A percentile compares a stretch with the other conserved stretches of the same genome.
Conservation (phyloP, 805 yeast species). For the Hanseniaspora guilliermondii region DNA sequence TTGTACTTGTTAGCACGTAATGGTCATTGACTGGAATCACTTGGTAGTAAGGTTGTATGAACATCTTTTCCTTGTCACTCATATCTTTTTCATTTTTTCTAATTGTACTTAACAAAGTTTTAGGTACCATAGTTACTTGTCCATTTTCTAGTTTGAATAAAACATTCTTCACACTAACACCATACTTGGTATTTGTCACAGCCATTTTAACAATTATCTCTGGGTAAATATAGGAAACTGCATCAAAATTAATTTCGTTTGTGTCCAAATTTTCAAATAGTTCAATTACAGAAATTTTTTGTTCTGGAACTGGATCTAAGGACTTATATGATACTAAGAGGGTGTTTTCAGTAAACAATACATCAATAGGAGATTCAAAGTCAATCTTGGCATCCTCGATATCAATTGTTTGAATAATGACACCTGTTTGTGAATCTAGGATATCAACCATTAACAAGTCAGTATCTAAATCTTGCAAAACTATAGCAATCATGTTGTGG, state of each 20-base stretch:
- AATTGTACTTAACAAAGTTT: slow-evolving; percentile 52
- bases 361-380: slow-evolving; percentile 33
- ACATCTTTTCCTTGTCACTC: slow-evolving; percentile 39
- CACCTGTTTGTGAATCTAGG: slow-evolving; percentile 61
- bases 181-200: slow-evolving; percentile 47
- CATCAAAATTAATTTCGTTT: slow-evolving; percentile 23
- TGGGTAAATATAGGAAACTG: slow-evolving; percentile 53
- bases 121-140: slow-evolving; percentile 59
- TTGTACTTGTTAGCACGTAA: slow-evolving; percentile 39
- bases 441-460: slow-evolving; percentile 37
- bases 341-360: slow-evolving; percentile 76
- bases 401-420: slow-evolving; percentile 34
- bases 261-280: slow-evolving; percentile 42
- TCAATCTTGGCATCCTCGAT: slow-evolving; percentile 29
- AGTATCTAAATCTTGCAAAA: slow-evolving; percentile 29
- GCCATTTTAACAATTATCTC: slow-evolving; percentile 41
- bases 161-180: slow-evolving; percentile 57
- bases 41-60: slow-evolving; percentile 54
- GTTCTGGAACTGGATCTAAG: slow-evolving; percentile 36
- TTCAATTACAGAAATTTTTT: slow-evolving; percentile 60
- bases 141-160: slow-evolving; percentile 48
- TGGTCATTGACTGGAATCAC: slow-evolving; percentile 39
- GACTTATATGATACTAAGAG: slow-evolving; percentile 55
- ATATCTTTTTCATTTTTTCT: slow-evolving; percentile 47
- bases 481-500: slow-evolving; percentile 50